Conservation (phyloP, 1,139 yeast species). For the Ogataea hybrid region DNA sequence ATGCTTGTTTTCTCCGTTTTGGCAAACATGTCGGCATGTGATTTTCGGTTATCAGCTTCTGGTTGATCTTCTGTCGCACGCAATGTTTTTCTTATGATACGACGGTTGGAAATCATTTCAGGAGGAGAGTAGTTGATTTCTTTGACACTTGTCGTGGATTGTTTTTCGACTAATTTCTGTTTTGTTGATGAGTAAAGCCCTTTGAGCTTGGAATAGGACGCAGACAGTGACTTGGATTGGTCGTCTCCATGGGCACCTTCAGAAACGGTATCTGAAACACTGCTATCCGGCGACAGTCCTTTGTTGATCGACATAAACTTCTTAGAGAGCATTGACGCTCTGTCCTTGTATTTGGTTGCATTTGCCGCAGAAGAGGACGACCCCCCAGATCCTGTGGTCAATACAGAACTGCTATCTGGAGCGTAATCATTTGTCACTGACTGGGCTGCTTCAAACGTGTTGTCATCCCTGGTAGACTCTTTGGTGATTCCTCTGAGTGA, state of each 20-base stretch:
- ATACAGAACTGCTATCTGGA: slow-evolving; percentile 1
- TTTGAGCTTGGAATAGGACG: slow-evolving; percentile 59
- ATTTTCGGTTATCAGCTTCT: slow-evolving; percentile 13
- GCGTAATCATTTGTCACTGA: no score
- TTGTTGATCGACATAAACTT: slow-evolving; percentile 8
- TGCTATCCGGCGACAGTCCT: neutral
- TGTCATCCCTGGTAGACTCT: neutral
- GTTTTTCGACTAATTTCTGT: slow-evolving; percentile 19
- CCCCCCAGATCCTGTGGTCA: slow-evolving; percentile 8
- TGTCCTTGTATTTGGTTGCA: slow-evolving; percentile 11
- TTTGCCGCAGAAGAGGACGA: slow-evolving; percentile 9
- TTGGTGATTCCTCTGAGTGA: neutral
- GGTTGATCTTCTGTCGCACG: neutral
- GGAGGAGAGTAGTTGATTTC: slow-evolving; percentile 46
- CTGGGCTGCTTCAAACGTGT: neutral
- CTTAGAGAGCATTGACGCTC: slow-evolving; percentile 15
- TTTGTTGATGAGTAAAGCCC: slow-evolving; percentile 53
- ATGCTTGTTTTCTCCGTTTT: slow-evolving; percentile 3
- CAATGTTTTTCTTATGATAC: slow-evolving; percentile 27
- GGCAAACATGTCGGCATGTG: slow-evolving; percentile 8
- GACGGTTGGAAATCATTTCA: slow-evolving; percentile 62
- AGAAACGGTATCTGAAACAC: neutral
- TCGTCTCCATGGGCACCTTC: slow-evolving; percentile 4
- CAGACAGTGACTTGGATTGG: slow-evolving; percentile 31
- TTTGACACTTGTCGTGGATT: slow-evolving; percentile 3